Evolutionary conservation across 2,329 filamentous ascomycete species (phyloP).

Genomic region (Penicillium sp.): DNA sequence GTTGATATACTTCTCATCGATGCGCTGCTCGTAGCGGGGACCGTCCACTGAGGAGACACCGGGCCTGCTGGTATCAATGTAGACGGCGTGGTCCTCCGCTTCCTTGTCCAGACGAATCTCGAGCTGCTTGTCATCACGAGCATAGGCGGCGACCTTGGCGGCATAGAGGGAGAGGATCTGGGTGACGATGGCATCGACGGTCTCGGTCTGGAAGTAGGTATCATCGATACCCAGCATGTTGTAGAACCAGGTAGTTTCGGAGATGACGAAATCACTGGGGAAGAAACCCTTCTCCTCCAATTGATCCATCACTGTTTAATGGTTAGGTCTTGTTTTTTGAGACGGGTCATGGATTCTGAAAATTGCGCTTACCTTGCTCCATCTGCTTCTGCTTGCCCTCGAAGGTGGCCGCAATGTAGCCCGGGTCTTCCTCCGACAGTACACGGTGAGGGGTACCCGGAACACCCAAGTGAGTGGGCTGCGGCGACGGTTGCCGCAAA

Average conservation of each 20-base stretch:
- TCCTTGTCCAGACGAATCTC: constrained; percentile 97
- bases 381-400: constrained; percentile 91
- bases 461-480: constrained; percentile 80
- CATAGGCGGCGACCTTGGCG: constrained; percentile 91
- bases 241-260: constrained; percentile 95
- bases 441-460: constrained; percentile 72
- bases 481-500: constrained; percentile 74
- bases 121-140: constrained; percentile 87
- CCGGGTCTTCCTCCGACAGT: constrained; percentile 83
- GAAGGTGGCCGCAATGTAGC: constrained; percentile 93
- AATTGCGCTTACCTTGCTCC: constrained; percentile 62
- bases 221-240: constrained; percentile 96
- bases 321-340: background rate
- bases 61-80: constrained; percentile 95
- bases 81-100: constrained; percentile 89
- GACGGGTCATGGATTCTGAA: background rate
- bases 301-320: constrained; percentile 69
- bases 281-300: constrained; percentile 82
- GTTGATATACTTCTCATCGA: constrained; percentile 95
- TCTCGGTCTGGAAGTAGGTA: constrained; percentile 95
- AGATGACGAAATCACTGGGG: constrained; percentile 76
- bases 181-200: constrained; percentile 80
- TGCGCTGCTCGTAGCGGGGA: constrained; percentile 88
- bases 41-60: constrained; percentile 74
- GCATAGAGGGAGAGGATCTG: constrained; percentile 96